phyloP scores from a whole-genome alignment of 2,329 filamentous ascomycete species.

The Xylaria sp. region DNA sequence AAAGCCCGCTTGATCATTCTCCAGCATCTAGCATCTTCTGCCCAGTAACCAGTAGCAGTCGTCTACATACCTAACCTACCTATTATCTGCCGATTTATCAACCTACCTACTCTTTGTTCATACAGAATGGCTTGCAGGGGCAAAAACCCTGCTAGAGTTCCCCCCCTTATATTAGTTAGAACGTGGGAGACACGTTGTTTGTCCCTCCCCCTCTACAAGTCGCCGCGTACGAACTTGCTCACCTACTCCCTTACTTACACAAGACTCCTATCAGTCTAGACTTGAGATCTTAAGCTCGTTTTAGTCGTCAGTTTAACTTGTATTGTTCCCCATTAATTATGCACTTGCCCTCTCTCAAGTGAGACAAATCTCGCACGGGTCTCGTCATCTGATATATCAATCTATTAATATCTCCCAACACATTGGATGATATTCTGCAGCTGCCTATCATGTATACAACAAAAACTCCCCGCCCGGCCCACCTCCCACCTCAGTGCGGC shows the following conservation, averaged over 20 bases:
- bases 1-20: conserved; percentile 9
- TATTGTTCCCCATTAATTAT: not conserved
- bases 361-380: not conserved
- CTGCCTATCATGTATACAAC: conserved; percentile 12
- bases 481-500: not conserved
- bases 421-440: conserved; percentile 13
- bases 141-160: not conserved
- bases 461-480: not conserved
- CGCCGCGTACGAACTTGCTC: not conserved
- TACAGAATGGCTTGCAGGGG: not conserved
- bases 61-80: not conserved
- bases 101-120: too few species aligned
- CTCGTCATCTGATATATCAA: conserved; percentile 6
- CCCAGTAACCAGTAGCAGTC: not conserved
- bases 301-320: not conserved
- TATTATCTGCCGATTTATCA: too few species aligned
- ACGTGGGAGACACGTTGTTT: not conserved
- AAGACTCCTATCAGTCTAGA: not conserved
- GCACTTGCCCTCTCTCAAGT: not conserved
- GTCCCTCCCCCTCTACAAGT: not conserved
- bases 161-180: not conserved
- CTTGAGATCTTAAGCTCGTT: not conserved
- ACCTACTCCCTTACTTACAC: not conserved
- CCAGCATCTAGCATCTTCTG: not conserved
- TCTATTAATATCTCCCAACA: conserved; percentile 32